Conservation (phyloP, 1,284 basidiomycete genomes). For the Malassezia brasiliensis region DNA sequence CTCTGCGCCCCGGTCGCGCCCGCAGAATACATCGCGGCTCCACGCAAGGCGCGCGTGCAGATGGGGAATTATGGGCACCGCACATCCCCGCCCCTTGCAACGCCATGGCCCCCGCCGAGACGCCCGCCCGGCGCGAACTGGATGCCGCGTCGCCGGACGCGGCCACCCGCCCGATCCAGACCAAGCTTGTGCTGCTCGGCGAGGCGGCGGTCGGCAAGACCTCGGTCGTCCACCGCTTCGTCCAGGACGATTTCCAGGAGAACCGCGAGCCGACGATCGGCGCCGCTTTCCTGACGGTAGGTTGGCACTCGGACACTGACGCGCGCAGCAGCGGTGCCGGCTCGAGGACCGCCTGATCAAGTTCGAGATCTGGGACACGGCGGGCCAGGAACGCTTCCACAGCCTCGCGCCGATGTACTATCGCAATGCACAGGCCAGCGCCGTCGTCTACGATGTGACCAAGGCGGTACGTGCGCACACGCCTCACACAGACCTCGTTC, state of each 20-base stretch:
- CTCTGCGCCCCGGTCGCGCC: not conserved
- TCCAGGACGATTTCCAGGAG: conserved; percentile 84
- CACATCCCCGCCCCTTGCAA: not conserved
- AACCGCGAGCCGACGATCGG: conserved; percentile 99
- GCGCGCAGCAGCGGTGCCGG: conserved; percentile 55
- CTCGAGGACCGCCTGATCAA: conserved; percentile 62
- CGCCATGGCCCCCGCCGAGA: too few relatives aligned
- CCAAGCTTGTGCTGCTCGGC: conserved; percentile 51
- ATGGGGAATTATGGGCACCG: not conserved
- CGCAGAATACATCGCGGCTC: conserved; percentile 2
- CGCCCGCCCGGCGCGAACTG: not conserved
- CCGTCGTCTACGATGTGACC: conserved; percentile 95
- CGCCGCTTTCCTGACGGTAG: conserved; percentile 61
- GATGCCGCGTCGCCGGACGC: conserved; percentile 1
- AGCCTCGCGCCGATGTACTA: conserved; percentile 96
- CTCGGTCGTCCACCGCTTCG: conserved; percentile 95
- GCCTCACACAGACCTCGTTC: conserved; percentile 55
- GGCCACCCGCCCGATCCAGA: conserved; percentile 36
- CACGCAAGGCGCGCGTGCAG: not conserved
- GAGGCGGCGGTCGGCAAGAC: conserved; percentile 99
- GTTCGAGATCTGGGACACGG: conserved; percentile 94
- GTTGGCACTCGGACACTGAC: conserved; percentile 1
- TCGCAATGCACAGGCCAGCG: conserved; percentile 93
- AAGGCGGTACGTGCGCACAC: conserved; percentile 51
- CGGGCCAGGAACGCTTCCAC: conserved; percentile 88